A percentile compares a stretch with the other conserved stretches of the same genome.
phyloP scores from a whole-genome alignment of 2,329 filamentous ascomycete genomes.

The Aspergillus hortae region DNA sequence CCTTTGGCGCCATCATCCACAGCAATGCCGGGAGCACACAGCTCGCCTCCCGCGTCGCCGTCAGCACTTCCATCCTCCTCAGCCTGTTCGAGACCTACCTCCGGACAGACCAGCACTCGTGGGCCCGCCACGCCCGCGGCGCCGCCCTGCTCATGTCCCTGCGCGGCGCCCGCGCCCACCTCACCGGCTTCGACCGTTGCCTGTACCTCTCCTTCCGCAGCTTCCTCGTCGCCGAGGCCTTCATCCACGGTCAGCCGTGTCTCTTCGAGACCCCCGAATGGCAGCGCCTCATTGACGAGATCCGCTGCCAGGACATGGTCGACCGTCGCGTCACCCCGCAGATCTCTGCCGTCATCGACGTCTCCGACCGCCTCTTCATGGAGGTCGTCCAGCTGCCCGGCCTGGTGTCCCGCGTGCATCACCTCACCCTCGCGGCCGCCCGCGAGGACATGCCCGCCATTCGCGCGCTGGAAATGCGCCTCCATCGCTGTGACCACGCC shows the following conservation, averaged over 20 bases:
- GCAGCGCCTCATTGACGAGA: slow-evolving; percentile 23
- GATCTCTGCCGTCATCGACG: slow-evolving; percentile 16
- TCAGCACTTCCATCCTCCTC: slow-evolving; percentile 31
- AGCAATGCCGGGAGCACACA: not conserved
- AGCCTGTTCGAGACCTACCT: slow-evolving; percentile 35
- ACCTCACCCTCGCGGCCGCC: slow-evolving; percentile 4
- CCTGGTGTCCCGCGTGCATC: slow-evolving; percentile 7
- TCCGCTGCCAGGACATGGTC: slow-evolving; percentile 25
- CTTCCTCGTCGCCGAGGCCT: slow-evolving; percentile 31
- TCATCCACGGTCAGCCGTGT: slow-evolving; percentile 26
- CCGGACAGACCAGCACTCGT: slow-evolving; percentile 28
- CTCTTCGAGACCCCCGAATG: slow-evolving; percentile 31
- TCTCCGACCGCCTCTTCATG: slow-evolving; percentile 22
- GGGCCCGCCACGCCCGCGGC: slow-evolving; percentile 32
- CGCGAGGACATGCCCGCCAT: not conserved
- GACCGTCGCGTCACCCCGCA: slow-evolving; percentile 15
- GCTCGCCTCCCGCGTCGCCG: slow-evolving; percentile 27
- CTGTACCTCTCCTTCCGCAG: slow-evolving; percentile 33
- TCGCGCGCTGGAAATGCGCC: not conserved
- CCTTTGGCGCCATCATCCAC: slow-evolving; percentile 16
- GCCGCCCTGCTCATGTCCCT: slow-evolving; percentile 28
- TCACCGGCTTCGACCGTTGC: slow-evolving; percentile 28
- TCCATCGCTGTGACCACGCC: not conserved
- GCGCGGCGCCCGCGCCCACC: slow-evolving; percentile 28
- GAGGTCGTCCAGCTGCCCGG: slow-evolving; percentile 22